Conservation (phyloP, 108 stramenopile species). For the Schizochytrium sp. region DNA sequence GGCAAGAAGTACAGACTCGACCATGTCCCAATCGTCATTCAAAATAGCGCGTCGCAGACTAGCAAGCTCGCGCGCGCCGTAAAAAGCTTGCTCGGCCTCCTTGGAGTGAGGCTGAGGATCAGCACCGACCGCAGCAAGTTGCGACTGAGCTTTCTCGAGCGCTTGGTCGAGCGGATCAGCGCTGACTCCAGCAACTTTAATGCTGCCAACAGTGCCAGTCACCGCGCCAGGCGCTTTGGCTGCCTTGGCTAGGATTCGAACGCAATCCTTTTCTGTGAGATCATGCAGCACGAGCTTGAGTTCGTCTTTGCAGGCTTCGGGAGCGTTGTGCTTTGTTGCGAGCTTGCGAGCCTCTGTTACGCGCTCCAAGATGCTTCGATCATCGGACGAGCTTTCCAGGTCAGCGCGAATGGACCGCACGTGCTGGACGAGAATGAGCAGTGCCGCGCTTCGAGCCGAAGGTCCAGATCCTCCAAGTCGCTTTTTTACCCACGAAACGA, state of each 20-base stretch:
- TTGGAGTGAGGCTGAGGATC: neutral
- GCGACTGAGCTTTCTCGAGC: neutral
- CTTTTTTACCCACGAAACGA: neutral
- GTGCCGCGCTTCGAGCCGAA: neutral
- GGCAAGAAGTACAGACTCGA: neutral
- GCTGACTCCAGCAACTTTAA: neutral
- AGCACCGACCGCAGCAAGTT: neutral
- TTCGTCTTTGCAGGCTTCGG: neutral
- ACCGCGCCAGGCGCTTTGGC: neutral
- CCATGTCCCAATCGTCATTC: conserved; percentile 15
- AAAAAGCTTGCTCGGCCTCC: neutral
- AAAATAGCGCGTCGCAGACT: neutral
- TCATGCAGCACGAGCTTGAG: neutral
- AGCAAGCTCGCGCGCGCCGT: neutral
- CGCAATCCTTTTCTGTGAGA: neutral
- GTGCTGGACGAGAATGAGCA: neutral
- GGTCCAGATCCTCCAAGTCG: neutral
- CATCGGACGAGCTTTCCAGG: neutral
- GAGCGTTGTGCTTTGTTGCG: neutral
- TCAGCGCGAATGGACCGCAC: neutral
- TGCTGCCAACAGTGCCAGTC: neutral
- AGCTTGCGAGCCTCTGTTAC: neutral
- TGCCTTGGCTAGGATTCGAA: neutral
- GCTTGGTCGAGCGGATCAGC: neutral
- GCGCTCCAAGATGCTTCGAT: neutral